Percentiles rank a stretch among this genome's conserved stretches.
Conservation (phyloP, 306 rosid species). For the Casuarina glauca region DNA sequence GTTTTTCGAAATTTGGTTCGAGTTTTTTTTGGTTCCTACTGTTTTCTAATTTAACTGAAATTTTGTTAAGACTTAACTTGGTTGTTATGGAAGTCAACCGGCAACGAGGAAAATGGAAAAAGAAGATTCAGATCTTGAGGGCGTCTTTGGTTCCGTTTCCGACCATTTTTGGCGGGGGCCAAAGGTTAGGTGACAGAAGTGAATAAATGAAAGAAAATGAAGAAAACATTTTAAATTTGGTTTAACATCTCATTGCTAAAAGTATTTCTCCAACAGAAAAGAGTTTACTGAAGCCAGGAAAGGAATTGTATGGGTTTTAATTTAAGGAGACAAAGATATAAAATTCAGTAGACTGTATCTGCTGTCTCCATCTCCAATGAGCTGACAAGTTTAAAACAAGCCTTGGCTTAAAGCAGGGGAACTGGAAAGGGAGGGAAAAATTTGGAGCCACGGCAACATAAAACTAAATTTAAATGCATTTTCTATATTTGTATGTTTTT, state of each 20-base stretch:
- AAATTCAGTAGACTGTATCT: not conserved
- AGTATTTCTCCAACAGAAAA: not conserved
- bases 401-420: not conserved
- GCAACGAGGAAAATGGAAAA: too few relatives aligned
- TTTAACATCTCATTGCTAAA: not conserved
- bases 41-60: not conserved
- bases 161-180: too few relatives aligned
- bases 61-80: not conserved
- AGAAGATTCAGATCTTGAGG: too few relatives aligned
- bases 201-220: too few relatives aligned
- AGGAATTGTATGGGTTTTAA: not conserved
- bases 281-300: not conserved
- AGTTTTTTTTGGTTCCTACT: not conserved
- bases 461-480: not conserved
- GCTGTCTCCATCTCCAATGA: not conserved
- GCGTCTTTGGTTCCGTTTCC: not conserved
- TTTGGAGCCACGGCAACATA: not conserved
- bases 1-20: not conserved
- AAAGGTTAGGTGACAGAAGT: too few relatives aligned
- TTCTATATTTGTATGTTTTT: not conserved
- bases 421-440: not conserved
- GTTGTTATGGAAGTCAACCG: not conserved
- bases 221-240: too few relatives aligned
- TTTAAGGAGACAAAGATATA: not conserved
- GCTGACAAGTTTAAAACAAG: not conserved